phyloP scores from a whole-genome alignment of 2,329 filamentous ascomycete genomes.

The Grosmannia clavigera region DNA sequence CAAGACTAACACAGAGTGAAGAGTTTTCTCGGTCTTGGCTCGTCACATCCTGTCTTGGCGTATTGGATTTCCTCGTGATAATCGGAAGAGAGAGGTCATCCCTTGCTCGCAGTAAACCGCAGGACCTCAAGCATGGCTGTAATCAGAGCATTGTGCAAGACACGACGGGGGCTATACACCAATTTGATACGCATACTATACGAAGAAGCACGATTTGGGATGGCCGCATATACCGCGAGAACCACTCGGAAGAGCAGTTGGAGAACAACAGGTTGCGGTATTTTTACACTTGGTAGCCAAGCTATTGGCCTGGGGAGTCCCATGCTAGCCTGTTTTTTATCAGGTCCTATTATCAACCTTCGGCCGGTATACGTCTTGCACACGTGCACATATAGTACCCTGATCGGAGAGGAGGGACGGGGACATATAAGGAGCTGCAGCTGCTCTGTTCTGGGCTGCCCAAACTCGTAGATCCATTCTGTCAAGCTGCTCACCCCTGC shows the following conservation, averaged over 20 bases:
- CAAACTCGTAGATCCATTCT: not conserved
- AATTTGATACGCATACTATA: not conserved
- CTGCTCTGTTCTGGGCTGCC: not conserved
- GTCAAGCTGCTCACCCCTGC: not conserved
- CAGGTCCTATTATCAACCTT: not conserved
- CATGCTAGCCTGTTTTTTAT: not conserved
- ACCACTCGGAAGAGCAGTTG: not conserved
- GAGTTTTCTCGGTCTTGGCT: not conserved
- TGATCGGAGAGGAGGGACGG: not conserved
- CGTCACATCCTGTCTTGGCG: not conserved
- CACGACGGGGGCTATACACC: not conserved
- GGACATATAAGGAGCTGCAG: not conserved
- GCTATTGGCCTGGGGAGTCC: not conserved
- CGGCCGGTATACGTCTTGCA: not conserved
- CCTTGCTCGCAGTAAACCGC: not conserved
- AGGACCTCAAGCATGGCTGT: not conserved
- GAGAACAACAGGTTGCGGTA: not conserved
- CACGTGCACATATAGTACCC: not conserved
- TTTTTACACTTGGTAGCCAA: not conserved
- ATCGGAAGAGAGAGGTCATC: not conserved
- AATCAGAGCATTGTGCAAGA: not conserved
- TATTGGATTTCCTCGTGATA: not conserved
- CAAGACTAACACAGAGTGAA: not conserved
- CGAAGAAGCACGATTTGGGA: not conserved
- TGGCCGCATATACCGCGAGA: not conserved